Evolutionary conservation across 148 eudicot species (phyloP).

Genomic region (Pharnaceum exiguum): DNA sequence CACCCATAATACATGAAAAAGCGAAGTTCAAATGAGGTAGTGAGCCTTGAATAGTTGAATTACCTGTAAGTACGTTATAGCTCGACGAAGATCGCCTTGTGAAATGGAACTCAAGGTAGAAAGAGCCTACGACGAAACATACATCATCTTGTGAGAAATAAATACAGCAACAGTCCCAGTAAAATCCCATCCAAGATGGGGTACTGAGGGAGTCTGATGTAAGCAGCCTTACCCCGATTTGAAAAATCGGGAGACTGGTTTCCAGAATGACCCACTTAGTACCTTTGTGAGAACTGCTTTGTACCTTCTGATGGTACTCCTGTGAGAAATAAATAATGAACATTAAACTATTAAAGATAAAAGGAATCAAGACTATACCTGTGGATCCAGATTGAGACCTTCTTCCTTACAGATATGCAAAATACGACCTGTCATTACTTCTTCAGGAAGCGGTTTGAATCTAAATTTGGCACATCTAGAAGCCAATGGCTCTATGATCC

Average conservation of each 20-base stretch:
- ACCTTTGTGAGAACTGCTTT: too few species aligned
- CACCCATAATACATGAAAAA: too few species aligned
- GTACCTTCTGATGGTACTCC: too few species aligned
- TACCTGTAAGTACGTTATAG: constrained; percentile 92
- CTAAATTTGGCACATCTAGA: constrained; percentile 97
- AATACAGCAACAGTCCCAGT: too few species aligned
- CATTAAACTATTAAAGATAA: not conserved
- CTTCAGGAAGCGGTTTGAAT: constrained; percentile 91
- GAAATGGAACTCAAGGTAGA: constrained; percentile 82
- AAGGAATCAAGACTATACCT: constrained; percentile 34
- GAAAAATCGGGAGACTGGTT: too few species aligned
- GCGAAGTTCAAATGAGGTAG: too few species aligned
- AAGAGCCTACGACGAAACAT: constrained; percentile 55
- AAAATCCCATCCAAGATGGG: too few species aligned
- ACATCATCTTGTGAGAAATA: constrained; percentile 8
- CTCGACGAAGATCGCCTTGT: constrained; percentile 96
- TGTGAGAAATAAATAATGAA: not conserved
- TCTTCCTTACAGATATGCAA: constrained; percentile 82
- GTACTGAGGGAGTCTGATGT: too few species aligned
- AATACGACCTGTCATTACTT: constrained; percentile 71
- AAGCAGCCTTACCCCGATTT: too few species aligned
- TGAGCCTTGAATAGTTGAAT: constrained; percentile 17
- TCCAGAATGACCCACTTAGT: too few species aligned
- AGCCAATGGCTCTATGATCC: constrained; percentile 94
- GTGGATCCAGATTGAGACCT: constrained; percentile 73